Evolutionary conservation across 2,329 filamentous ascomycete species (phyloP).

Genomic region (Curvularia verruculosa): DNA sequence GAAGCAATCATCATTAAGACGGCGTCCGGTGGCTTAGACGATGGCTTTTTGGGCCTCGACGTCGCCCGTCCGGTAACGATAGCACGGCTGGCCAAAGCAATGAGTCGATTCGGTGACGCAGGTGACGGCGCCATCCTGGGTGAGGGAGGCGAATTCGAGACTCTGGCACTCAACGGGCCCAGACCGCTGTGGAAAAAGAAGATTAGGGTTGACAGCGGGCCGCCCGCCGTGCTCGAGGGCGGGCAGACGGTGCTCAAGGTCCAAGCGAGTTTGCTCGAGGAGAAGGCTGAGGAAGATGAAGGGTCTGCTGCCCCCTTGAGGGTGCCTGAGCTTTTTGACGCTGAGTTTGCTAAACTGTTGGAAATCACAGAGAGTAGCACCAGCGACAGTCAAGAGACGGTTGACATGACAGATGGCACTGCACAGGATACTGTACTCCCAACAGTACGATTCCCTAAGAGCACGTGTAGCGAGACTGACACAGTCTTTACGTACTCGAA

Average conservation of each 20-base stretch:
- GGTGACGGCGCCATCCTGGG: constrained; percentile 77
- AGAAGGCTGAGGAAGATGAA: constrained; percentile 46
- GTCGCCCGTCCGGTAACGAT: constrained; percentile 65
- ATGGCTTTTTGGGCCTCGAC: constrained; percentile 78
- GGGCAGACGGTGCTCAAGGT: constrained; percentile 78
- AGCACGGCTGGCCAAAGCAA: constrained; percentile 58
- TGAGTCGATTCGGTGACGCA: constrained; percentile 70
- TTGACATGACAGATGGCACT: constrained; percentile 10
- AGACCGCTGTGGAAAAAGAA: constrained; percentile 71
- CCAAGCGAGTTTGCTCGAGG: constrained; percentile 60
- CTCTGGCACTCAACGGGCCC: constrained; percentile 83
- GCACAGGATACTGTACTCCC: background rate
- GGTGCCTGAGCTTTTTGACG: constrained; percentile 71
- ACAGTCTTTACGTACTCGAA: constrained; percentile 58
- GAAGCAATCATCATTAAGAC: constrained; percentile 96
- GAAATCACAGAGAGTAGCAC: constrained; percentile 5
- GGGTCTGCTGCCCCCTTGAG: constrained; percentile 50
- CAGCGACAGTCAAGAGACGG: constrained; percentile 6
- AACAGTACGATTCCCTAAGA: constrained; percentile 19
- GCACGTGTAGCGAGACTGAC: constrained; percentile 32
- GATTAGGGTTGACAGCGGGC: constrained; percentile 66
- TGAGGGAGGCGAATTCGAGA: constrained; percentile 97
- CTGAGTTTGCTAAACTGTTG: constrained; percentile 59
- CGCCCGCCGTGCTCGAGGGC: constrained; percentile 69
- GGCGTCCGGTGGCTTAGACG: constrained; percentile 85